These are phyloP conservation scores for Colletotrichum orchidophilum DNA, from an alignment of 2,329 filamentous ascomycete genomes.

Conservation along the genomic window DNA sequence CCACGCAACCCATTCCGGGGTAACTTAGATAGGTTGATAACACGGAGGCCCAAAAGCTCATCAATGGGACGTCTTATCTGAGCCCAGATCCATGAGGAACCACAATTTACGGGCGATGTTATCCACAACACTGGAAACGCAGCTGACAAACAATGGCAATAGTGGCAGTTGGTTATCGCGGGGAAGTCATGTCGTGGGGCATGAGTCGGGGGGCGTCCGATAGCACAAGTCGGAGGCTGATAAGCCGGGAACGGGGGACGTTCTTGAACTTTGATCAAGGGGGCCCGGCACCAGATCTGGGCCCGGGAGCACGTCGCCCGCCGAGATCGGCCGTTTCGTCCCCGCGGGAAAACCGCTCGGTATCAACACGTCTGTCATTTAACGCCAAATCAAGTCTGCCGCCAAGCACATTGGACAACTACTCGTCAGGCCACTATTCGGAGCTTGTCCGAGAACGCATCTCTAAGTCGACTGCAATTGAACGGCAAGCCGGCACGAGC, in stretches of 20 bases:
- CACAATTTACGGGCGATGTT: conserved; percentile 1
- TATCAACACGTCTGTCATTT: conserved; percentile 8
- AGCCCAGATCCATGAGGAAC: not conserved
- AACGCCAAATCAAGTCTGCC: conserved; percentile 15
- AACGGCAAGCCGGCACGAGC: conserved; percentile 6
- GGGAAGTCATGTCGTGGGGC: not conserved
- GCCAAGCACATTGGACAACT: not conserved
- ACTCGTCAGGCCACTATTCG: not conserved
- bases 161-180: conserved; percentile 10
- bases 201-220: not conserved
- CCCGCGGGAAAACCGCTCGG: conserved; percentile 21
- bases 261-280: not conserved
- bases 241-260: not conserved
- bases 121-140: not conserved
- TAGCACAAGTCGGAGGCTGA: not conserved
- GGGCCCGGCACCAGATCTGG: conserved; percentile 16
- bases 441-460: not conserved
- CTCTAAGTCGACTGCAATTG: not conserved
- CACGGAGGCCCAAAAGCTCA: not conserved
- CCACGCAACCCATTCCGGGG: conserved; percentile 20
- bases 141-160: not conserved
- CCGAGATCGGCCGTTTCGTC: conserved; percentile 24
- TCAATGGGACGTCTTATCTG: conserved; percentile 14
- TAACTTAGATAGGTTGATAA: conserved; percentile 21
- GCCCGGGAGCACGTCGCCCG: conserved; percentile 4